Evolutionary conservation across 257 asterid genomes (phyloP).

Genomic region (Solanum bukasovii): DNA sequence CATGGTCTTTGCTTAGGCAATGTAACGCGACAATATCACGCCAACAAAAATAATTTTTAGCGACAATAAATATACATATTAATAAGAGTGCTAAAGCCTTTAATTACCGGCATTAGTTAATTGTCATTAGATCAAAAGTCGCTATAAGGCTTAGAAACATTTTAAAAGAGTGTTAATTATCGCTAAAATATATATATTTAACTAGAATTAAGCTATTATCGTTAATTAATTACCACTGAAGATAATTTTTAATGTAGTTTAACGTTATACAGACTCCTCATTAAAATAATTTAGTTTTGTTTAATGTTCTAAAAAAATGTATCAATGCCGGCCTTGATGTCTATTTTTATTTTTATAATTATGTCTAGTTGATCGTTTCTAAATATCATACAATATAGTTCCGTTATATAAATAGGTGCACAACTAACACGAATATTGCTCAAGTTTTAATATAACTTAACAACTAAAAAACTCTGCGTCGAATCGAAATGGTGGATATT

Average conservation of each 20-base stretch:
- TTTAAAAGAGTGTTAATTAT: too few relatives aligned
- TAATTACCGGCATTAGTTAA: rapidly evolving
- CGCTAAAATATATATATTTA: too few relatives aligned
- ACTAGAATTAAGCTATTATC: too few relatives aligned
- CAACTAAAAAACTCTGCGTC: neutral
- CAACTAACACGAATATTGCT: neutral
- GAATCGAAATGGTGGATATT: conserved; percentile 23
- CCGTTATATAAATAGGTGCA: neutral
- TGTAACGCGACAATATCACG: neutral
- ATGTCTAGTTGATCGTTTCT: neutral
- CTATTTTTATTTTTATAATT: neutral
- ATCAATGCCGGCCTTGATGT: neutral
- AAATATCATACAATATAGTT: neutral
- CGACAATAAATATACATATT: too few relatives aligned
- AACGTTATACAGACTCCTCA: neutral
- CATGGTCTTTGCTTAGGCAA: neutral
- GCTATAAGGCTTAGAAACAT: too few relatives aligned
- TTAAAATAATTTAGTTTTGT: neutral
- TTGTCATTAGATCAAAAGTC: too few relatives aligned
- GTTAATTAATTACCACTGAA: too few relatives aligned
- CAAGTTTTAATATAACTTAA: neutral
- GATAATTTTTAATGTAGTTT: too few relatives aligned
- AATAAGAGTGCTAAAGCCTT: too few relatives aligned
- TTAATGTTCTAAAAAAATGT: neutral
- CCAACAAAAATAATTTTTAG: too few relatives aligned